These are phyloP conservation scores for Pichia occidentalis DNA, from an alignment of 805 yeast species.

Conservation along the genomic window DNA sequence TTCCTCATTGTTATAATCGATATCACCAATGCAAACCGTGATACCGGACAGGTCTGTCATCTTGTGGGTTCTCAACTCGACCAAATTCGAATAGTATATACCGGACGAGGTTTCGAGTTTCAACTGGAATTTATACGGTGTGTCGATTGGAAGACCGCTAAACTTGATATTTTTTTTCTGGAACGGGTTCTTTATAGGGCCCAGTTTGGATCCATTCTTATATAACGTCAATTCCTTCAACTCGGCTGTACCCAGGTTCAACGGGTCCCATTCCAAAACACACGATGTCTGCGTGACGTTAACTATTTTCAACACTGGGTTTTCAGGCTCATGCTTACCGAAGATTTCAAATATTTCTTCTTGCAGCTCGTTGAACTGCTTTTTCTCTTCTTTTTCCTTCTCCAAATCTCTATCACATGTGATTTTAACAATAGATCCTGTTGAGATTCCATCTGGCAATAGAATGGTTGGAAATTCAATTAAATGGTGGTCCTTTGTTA, in stretches of 20 bases:
- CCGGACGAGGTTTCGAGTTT: conserved; percentile 88
- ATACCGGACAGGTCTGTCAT: conserved; percentile 95
- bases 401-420: conserved; percentile 71
- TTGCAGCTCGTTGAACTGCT: conserved; percentile 59
- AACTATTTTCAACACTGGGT: conserved; percentile 60
- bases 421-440: conserved; percentile 88
- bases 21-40: conserved; percentile 81
- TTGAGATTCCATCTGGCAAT: conserved; percentile 81
- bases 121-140: conserved; percentile 71
- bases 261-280: conserved; percentile 89
- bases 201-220: conserved; percentile 67
- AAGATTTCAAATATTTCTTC: conserved; percentile 63
- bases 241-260: conserved; percentile 76
- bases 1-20: conserved; percentile 46
- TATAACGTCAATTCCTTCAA: conserved; percentile 70
- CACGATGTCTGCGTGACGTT: conserved; percentile 93
- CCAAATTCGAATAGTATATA: conserved; percentile 56
- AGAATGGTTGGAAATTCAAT: conserved; percentile 96
- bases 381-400: conserved; percentile 55
- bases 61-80: conserved; percentile 79
- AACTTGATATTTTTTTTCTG: conserved; percentile 76
- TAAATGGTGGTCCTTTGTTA: conserved; percentile 84
- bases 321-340: conserved; percentile 64
- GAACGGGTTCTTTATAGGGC: conserved; percentile 78
- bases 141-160: conserved; percentile 86